Evolutionary conservation across 176 grass and related monocot species (phyloP), one percentile per base, ranked within the genome.

Genomic region (Areca catechu): DNA sequence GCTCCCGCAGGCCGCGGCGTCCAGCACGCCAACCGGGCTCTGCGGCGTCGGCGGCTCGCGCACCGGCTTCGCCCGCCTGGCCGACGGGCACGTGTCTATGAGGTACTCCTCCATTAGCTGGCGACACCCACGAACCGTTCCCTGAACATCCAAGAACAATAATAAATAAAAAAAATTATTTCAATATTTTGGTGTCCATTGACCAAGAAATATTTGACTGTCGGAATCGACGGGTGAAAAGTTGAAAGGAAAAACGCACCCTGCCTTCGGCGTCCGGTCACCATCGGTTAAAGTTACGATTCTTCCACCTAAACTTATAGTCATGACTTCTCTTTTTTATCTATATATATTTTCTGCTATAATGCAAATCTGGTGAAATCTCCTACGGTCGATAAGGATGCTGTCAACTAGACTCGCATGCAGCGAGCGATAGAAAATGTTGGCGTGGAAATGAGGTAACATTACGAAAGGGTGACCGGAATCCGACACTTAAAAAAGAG

Each of bases 101-200:
- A 71, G 48, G 17, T 34, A 64, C 30, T 68, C 47, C 56, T 52
- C 60, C 73, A 76, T 76, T 65, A 82, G 79, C 73, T 82, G 79
- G 72, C 73, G 22, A 61, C 79, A 82, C 55, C 79, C 67, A 67
- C 20, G 66, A 28, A 76, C 79, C 29, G 64, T 54, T 28, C 72
- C 79, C 79, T 76, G 61, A 47, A n/a, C 54, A 28, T 54, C 30
- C 49, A 43, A 37, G 71, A 15, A 59, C 24, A 57, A 53, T 20
- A 15, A 25, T 58, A 18, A 43, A 57, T 70, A 49, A 1, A n/a
- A 10, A 51, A 53, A n/a, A 53, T 19, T 5, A 56, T 50, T 25
- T 15, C 48, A 69, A 57, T 24, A 22, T 61, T 50, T 74, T 54
- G 14, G 0, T 1, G 9, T 43, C 34, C 34, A 2, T 2, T 43